Base-by-base conservation (phyloP, 2,329 filamentous ascomycete genomes). In the Delphinella strobiligena region DNA sequence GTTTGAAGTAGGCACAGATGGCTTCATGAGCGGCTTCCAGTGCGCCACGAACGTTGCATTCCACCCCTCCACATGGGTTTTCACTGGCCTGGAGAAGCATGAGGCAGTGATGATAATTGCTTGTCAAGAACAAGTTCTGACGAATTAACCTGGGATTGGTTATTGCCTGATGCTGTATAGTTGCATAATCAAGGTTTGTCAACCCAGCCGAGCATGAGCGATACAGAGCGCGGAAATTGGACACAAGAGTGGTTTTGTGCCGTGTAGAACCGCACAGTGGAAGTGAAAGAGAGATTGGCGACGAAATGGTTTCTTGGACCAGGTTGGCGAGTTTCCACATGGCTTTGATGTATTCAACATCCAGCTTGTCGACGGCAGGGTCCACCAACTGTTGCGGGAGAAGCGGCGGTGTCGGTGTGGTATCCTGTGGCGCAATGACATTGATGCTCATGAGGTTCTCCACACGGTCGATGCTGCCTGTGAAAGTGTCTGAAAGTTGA, bases 251-350 rank as follows among this genome's bases (percentile, higher is more conserved):
- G 1, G 75, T 71, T 56, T 85, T 84, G 55, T 84, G 77, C 3
- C 77, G 67, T 1, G 74, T 67, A 1, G 78, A 82, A 12, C 73
- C 69, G 51, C 77, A 81, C 42, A 88, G 78, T 2, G 83, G 81
- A 10, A 83, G 64, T 46, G 80, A 78, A 2, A 88, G 72, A 3
- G 81, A 85, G 11, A 81, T 72, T 0, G 83, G 82, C 2, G 74
- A 82, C 54, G 81, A 86, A 31, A 88, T 77, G 2, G 74, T 80
- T 54, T 83, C 78, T 52, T 87, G 82, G 0, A 87, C 82, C 1
- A 87, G 67, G 53, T 85, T 85, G 19, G 81, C 82, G 19, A 88
- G 68, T 36, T 79, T 80, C 82, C 82, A 88, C 51, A 82, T 84
- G 31, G 79, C 80, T 44, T 80, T 72, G 47, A 84, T 78, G 55